Percentiles rank a stretch among this genome's conserved stretches.
Conservation (phyloP, 441 rosid genomes). For the Syzygium malaccense region DNA sequence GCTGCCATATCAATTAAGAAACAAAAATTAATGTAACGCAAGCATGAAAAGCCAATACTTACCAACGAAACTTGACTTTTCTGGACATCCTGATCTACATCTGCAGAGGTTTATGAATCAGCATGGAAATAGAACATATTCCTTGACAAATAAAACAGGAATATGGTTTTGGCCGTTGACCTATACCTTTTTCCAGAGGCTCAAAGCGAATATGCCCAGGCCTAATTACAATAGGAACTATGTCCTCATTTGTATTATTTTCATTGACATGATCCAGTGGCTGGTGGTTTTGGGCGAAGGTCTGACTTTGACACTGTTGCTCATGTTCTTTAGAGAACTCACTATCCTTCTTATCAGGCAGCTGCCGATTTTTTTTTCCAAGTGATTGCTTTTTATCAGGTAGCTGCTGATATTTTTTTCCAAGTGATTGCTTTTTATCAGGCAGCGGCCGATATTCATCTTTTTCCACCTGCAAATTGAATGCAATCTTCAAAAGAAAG, state of each 20-base stretch:
- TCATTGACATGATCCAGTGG: slow-evolving; percentile 16
- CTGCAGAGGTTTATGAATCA: slow-evolving; percentile 23
- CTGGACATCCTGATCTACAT: slow-evolving; percentile 27
- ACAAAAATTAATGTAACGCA: not conserved
- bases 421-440: slow-evolving; percentile 8
- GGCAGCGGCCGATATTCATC: not conserved
- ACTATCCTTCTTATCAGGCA: slow-evolving; percentile 4
- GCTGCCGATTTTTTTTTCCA: not conserved
- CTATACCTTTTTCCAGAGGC: slow-evolving; percentile 48
- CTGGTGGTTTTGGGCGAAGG: not conserved
- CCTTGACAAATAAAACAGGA: not conserved
- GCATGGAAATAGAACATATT: not conserved
- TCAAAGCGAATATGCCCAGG: slow-evolving; percentile 95
- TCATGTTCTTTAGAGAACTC: slow-evolving; percentile 11
- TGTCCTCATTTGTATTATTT: slow-evolving; percentile 34
- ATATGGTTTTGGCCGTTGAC: not conserved
- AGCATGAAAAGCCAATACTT: slow-evolving; percentile 14
- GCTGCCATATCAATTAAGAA: not conserved
- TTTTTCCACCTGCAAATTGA: slow-evolving; percentile 1
- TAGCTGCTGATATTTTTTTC: not conserved
- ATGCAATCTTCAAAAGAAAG: not conserved
- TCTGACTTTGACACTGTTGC: not conserved
- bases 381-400: slow-evolving; percentile 6
- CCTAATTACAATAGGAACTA: slow-evolving; percentile 68
- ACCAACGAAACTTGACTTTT: slow-evolving; percentile 48